Percentiles rank a stretch among this genome's conserved stretches.
Conservation (phyloP, 2,329 filamentous ascomycete genomes). For the Sporothrix sp. region DNA sequence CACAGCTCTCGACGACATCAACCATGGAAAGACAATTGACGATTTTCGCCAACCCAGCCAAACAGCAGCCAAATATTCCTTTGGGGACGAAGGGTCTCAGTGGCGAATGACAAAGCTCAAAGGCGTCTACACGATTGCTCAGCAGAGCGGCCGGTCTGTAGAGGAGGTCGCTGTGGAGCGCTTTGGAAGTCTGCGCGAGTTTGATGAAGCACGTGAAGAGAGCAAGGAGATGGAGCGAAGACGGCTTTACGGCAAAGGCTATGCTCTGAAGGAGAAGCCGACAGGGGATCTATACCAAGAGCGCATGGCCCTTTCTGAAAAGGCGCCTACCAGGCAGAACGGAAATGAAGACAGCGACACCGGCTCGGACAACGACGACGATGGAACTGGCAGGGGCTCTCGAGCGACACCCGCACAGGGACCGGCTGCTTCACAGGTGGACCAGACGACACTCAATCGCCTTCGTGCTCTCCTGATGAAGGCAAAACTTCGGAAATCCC, state of each 20-base stretch:
- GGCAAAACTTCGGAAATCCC: constrained; percentile 71
- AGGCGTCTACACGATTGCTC: constrained; percentile 68
- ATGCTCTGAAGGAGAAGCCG: constrained; percentile 76
- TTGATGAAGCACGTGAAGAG: constrained; percentile 90
- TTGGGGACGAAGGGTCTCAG: constrained; percentile 80
- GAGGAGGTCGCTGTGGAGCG: constrained; percentile 78
- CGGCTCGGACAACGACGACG: background rate
- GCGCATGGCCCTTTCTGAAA: constrained; percentile 31
- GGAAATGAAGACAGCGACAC: background rate
- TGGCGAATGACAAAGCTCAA: constrained; percentile 97
- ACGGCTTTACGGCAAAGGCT: constrained; percentile 73
- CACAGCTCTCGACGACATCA: constrained; percentile 50
- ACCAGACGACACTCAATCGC: constrained; percentile 75
- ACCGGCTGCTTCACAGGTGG: constrained; percentile 41
- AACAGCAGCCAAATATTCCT: constrained; percentile 62
- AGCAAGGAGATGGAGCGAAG: constrained; percentile 80
- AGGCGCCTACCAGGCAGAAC: background rate
- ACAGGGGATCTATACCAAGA: constrained; percentile 79
- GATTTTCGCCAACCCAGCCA: constrained; percentile 44
- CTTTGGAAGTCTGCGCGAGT: constrained; percentile 71
- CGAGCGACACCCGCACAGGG: background rate
- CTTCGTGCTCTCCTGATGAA: constrained; percentile 94
- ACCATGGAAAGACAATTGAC: constrained; percentile 43
- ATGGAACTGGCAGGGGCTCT: constrained; percentile 23
- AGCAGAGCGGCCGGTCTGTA: constrained; percentile 60